Evolutionary conservation across 1,139 yeast genomes (phyloP).

Genomic region (Saccharomyces hybrid): DNA sequence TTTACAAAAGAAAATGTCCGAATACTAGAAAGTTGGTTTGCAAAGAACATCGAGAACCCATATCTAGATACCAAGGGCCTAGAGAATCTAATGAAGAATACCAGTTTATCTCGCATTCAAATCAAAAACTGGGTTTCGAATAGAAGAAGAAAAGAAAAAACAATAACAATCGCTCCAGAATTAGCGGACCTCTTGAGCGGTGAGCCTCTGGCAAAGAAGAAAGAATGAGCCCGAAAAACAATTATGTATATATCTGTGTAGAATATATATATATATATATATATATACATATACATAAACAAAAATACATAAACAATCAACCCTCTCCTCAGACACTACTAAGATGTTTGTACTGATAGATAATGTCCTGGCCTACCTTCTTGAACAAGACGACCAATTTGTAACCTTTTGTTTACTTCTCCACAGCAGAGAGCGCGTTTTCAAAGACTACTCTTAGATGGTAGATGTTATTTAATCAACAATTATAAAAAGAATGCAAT

Average conservation of each 20-base stretch:
- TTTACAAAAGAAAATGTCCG: constrained; percentile 14
- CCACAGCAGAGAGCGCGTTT: not conserved
- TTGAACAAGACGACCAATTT: not conserved
- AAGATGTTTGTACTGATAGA: constrained; percentile 16
- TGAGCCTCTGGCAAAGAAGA: not conserved
- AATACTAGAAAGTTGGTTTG: constrained; percentile 19
- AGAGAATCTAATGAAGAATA: constrained; percentile 8
- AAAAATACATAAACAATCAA: constrained; percentile 1
- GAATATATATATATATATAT: not conserved
- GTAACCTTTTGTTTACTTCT: not conserved
- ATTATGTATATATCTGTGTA: constrained; percentile 1
- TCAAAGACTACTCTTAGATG: not conserved
- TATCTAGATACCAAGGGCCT: constrained; percentile 16
- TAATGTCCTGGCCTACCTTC: constrained; percentile 1
- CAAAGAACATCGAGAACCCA: constrained; percentile 15
- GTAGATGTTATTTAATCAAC: not conserved
- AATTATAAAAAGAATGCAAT: too few relatives aligned
- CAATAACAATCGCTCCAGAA: constrained; percentile 1
- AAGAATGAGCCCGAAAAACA: constrained; percentile 2
- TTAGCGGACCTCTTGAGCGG: constrained; percentile 2
- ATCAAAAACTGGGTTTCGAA: constrained; percentile 26
- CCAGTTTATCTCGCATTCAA: constrained; percentile 16
- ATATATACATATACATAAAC: not conserved
- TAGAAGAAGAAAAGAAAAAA: constrained; percentile 22
- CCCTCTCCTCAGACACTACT: constrained; percentile 52